phyloP scores from a whole-genome alignment of 208 protist species.

The Leishmania arabica region DNA sequence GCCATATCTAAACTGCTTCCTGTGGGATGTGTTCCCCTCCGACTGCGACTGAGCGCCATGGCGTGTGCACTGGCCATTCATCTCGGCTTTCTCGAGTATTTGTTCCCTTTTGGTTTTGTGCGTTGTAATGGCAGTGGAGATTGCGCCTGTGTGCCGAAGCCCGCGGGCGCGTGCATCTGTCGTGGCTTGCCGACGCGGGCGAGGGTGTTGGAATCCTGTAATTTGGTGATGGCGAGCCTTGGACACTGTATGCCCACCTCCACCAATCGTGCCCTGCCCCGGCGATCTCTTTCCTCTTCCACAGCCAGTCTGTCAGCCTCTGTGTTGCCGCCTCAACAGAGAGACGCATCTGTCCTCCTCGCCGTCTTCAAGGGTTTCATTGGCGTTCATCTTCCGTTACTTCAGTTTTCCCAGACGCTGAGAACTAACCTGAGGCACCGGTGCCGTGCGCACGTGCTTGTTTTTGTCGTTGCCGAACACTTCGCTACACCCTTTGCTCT shows the following conservation, averaged over 20 bases:
- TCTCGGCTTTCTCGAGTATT: background rate
- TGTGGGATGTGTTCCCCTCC: background rate
- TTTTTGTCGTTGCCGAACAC: no score
- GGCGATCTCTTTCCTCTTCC: background rate
- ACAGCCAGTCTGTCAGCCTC: background rate
- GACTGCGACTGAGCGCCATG: background rate
- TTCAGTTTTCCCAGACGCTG: background rate
- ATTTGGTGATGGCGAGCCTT: background rate
- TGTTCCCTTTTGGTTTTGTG: background rate
- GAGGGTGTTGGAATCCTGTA: background rate
- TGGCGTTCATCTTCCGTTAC: background rate
- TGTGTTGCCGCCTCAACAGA: background rate
- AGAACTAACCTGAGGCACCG: background rate
- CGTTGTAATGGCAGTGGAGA: background rate
- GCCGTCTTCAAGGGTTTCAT: background rate
- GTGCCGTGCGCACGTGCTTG: background rate
- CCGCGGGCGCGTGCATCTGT: background rate
- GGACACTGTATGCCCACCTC: background rate
- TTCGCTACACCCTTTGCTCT: no score
- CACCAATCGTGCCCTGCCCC: background rate
- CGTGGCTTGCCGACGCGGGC: background rate
- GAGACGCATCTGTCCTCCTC: background rate
- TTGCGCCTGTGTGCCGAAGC: background rate
- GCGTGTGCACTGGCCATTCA: background rate
- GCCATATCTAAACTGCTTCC: conserved; percentile 6